phyloP scores from a whole-genome alignment of 2,329 filamentous ascomycete genomes.

The Pseudogymnoascus sp. region DNA sequence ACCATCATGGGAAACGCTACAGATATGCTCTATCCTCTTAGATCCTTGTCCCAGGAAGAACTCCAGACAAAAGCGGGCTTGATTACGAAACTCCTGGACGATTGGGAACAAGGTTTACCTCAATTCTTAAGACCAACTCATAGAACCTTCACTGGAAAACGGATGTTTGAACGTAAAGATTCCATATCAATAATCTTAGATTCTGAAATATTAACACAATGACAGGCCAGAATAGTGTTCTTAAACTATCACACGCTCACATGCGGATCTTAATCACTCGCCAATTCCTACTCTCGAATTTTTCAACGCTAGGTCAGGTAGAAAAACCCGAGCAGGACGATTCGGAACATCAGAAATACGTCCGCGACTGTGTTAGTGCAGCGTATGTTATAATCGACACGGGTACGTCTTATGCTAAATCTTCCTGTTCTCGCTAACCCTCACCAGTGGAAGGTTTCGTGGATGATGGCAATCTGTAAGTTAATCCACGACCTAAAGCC shows the following conservation, averaged over 20 bases:
- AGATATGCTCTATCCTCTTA: conserved; percentile 34
- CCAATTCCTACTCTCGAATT: conserved; percentile 41
- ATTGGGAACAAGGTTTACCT: conserved; percentile 35
- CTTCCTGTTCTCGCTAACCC: background rate
- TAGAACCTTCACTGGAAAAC: background rate
- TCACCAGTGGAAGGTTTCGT: background rate
- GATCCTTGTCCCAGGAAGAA: conserved; percentile 26
- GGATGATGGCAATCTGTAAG: conserved; percentile 21
- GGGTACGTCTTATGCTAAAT: conserved; percentile 28
- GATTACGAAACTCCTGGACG: conserved; percentile 31
- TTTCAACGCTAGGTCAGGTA: conserved; percentile 27
- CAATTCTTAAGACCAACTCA: conserved; percentile 19
- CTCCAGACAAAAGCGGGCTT: conserved; percentile 32
- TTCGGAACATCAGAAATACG: conserved; percentile 23
- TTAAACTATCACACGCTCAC: conserved; percentile 47
- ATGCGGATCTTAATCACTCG: conserved; percentile 49
- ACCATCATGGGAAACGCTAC: conserved; percentile 33
- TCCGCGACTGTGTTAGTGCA: conserved; percentile 39
- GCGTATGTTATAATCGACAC: conserved; percentile 37
- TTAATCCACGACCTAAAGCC: conserved; percentile 32
- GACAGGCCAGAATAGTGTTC: conserved; percentile 41
- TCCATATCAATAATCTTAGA: conserved; percentile 36
- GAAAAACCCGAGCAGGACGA: conserved; percentile 19
- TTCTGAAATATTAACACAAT: conserved; percentile 36
- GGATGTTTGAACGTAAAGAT: conserved; percentile 28